Evolutionary conservation across 2,329 filamentous ascomycete genomes (phyloP), one percentile per base, ranked within the genome.

Genomic region (Xylariaceae sp.): DNA sequence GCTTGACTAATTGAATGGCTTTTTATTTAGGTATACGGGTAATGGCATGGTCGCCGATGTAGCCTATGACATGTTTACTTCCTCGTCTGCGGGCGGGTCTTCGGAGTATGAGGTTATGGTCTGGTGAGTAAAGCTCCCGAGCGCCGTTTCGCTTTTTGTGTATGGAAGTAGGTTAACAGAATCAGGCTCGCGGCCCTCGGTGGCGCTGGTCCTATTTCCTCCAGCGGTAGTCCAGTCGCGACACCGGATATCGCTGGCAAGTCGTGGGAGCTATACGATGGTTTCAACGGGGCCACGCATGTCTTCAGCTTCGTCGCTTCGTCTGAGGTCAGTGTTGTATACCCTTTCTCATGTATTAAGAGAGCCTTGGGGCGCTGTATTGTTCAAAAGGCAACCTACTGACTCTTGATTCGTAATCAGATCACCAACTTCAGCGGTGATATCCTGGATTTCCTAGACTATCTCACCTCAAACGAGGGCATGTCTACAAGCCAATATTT

Each of bases 31-130:
- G 46, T 80, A 83, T 69, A 73, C 72, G 7, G 79, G 77, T 58
- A 71, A 66, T 50, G 61, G 64, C 57, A 65, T 83, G 43, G 71
- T 81, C 41, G 78, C 79, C 45, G 73, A 85, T 63, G 81, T 85
- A 6, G 72, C 80, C 30, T 85, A 83, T 64, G 80, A 84, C 65
- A 64, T 84, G 43, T 85, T 84, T 70, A 79, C 80, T 19, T 71
- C 72, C 3, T 68, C 69, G 9, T 72, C 74, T 27, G 71, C 73
- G 12, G 70, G 75, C 9, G 68, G 67, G 29, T 74, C 72, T 42
- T 65, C 74, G n/a, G 72, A 80, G 62, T 84, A 81, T 65, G 83
- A 85, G 69, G 74, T 85, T 65, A 86, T 67, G 65, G 50, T 66
- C 46, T 66, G 64, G 42, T 44, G n/a, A 44, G n/a, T 30, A 31